Evolutionary conservation across 164 flowering plant genomes (phyloP), one percentile per base, ranked within the genome.

Genomic region (Brasenia schreberi): DNA sequence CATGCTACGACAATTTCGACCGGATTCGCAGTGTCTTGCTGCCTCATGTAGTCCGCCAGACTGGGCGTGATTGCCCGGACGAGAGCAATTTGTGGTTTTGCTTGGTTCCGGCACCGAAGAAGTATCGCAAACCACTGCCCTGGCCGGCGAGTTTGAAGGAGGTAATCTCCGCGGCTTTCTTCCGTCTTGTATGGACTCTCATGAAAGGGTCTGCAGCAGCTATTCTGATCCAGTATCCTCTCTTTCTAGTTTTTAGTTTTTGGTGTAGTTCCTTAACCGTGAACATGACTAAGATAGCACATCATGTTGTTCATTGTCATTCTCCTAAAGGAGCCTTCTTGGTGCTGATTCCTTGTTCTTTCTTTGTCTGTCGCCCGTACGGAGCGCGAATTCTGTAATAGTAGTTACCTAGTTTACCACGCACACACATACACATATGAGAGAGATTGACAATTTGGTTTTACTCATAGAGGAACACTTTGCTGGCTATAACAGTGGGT

Each of bases 61-160:
- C 33, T 4, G 63, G 33, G 19, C 12, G 63, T 11, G 12, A 61
- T 61, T 61, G 63, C 18, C 63, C 63, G 12, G 33, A 23, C 18
- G 63, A 61, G 33, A 18, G 23, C 9, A n/a, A 61, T 23, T 10
- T 61, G 33, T 61, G 63, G 63, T 61, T 61, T 18, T 61, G 63
- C 12, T 61, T 61, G 63, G 18, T 61, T 23, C 63, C 63, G 5
- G 33, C 27, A 11, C 63, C 63, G 10, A 61, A 7, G 33, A 61
- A n/a, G 12, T 61, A 61, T n/a, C 19, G 33, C n/a, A 12, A 18
- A 18, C 63, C 63, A n/a, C 17, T 16, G 0, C 63, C 63, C 10
- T 61, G 63, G 63, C 63, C 63, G 18, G 63, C 12, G 33, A 61
- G 63, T n/a, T 61, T 61, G 27, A 61, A 23, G 10, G 63, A 61